Evolutionary conservation across 2,329 filamentous ascomycete genomes (phyloP), one percentile per base, ranked within the genome.

Genomic region (Colletotrichum sp.): DNA sequence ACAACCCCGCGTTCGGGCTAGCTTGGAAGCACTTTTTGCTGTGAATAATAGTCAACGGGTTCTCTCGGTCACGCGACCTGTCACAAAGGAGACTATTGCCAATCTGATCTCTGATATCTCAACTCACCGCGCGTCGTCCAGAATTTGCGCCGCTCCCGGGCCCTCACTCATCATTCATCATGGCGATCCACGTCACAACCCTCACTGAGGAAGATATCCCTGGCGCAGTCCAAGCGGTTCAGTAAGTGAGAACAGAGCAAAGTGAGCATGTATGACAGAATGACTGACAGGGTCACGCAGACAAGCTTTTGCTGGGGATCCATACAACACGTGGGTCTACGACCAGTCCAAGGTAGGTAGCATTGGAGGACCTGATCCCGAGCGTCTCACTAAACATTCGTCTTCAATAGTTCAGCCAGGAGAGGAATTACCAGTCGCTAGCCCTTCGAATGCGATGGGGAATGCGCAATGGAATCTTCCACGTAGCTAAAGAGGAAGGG

Each of bases 391-490:
- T 71, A 18, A 79, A 68, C 24, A 71, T 59, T 72, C 12, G 18
- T 65, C 32, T 3, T 26, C 72, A 62, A 75, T 9, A 93, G 90
- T 93, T 93, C 84, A 90, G 90, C 70, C 82, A 87, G 18, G 81
- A 86, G 63, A 89, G 93, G 34, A 95, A 95, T 80, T 89, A 89
- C 74, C 89, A 89, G 36, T 94, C 92, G 16, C 87, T 95, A 18
- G 89, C 88, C 3, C 90, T 93, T 3, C 90, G 94, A 68, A 94
- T 93, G 84, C 86, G 87, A 78, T 95, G 93, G 91, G 93, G 93
- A 30, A 93, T 95, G 82, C 88, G 89, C 68, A 92, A 93, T 81
- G 92, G 90, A 68, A 89, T 94, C 48, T 94, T 95, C 84, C 90
- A 93, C 79, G 92, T 95, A 75, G 92, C 92, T 12, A 94, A 92